phyloP scores from a whole-genome alignment of 179 eudicot genomes.

The Heliamphora ciliata region DNA sequence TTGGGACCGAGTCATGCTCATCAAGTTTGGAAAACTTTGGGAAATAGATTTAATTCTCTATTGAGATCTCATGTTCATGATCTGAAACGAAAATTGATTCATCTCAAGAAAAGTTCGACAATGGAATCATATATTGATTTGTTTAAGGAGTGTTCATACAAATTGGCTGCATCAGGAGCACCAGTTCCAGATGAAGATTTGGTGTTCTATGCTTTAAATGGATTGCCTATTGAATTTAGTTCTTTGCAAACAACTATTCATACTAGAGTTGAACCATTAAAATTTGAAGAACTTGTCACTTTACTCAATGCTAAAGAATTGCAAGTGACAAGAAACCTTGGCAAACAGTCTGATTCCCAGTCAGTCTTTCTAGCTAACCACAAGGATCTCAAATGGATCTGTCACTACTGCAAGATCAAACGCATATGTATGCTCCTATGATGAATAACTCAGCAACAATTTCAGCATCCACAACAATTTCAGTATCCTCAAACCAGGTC shows the following conservation, averaged over 20 bases:
- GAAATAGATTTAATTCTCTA: neutral
- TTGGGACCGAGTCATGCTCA: neutral
- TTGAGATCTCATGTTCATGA: neutral
- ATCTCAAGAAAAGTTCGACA: neutral
- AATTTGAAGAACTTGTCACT: neutral
- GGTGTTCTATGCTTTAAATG: neutral
- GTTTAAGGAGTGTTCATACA: neutral
- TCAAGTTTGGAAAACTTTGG: neutral
- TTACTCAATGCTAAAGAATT: neutral
- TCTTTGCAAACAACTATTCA: neutral
- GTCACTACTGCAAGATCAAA: neutral
- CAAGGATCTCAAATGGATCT: neutral
- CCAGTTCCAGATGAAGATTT: neutral
- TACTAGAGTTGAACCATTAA: neutral
- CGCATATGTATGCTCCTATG: too few species aligned
- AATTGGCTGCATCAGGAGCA: neutral
- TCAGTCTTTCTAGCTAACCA: neutral
- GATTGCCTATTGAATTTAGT: neutral
- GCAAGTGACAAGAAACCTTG: neutral
- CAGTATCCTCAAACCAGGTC: too few species aligned
- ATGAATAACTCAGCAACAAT: neutral
- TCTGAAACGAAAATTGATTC: neutral
- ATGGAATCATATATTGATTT: neutral
- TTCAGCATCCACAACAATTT: too few species aligned
- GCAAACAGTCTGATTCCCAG: neutral